These are phyloP conservation scores for Moesziomyces globuligerus DNA, from an alignment of 1,284 basidiomycete species.

Conservation along the genomic window DNA sequence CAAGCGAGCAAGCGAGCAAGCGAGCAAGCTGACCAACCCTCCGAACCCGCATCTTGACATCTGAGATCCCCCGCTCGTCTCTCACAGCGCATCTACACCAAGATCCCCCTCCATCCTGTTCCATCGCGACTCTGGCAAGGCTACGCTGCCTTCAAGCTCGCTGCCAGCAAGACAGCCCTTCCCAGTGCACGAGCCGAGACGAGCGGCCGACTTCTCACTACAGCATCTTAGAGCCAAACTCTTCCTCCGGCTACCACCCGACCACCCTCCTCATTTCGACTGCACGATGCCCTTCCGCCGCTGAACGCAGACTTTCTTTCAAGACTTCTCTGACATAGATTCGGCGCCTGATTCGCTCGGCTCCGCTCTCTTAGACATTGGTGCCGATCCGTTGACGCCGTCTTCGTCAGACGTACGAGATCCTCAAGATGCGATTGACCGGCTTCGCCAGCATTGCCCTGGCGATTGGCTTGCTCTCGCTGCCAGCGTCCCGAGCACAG, in stretches of 20 bases:
- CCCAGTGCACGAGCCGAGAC: too few species aligned
- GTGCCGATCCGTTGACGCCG: not conserved
- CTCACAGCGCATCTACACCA: not conserved
- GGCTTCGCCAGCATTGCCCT: not conserved
- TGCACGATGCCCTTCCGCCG: too few species aligned
- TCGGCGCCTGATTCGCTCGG: too few species aligned
- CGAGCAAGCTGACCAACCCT: not conserved
- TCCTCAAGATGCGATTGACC: not conserved
- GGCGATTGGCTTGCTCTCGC: conserved; percentile 11
- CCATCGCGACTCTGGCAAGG: not conserved
- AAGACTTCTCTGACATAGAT: too few species aligned
- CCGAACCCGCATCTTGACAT: too few species aligned
- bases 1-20: too few species aligned
- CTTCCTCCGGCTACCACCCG: too few species aligned
- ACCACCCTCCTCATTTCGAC: too few species aligned
- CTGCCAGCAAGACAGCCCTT: not conserved
- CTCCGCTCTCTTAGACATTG: not conserved
- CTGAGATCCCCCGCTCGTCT: not conserved
- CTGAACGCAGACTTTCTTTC: too few species aligned
- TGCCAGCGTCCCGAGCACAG: conserved; percentile 15
- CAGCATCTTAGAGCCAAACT: too few species aligned
- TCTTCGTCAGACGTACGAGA: too few species aligned
- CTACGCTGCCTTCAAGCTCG: not conserved
- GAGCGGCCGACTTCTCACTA: too few species aligned
- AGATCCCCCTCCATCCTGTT: not conserved